Conservation (phyloP, 2,329 filamentous ascomycete species). For the Onygenales sp. region DNA sequence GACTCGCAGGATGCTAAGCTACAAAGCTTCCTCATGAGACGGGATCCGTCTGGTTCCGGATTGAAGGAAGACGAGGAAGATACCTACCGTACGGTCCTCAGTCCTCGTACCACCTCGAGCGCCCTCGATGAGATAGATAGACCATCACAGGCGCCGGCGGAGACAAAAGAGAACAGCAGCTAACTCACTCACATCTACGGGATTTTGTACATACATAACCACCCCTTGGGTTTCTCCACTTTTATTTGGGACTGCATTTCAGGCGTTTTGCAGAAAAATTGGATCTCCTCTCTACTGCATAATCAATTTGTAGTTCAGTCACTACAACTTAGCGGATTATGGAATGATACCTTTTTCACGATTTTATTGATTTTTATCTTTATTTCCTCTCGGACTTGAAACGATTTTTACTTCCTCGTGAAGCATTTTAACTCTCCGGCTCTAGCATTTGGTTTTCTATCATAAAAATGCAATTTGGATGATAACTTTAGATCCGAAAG, state of each 20-base stretch:
- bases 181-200: neutral
- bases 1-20: slow-evolving; percentile 53
- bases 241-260: neutral
- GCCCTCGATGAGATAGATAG: neutral
- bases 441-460: too few relatives aligned
- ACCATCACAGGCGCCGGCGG: neutral
- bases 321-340: too few relatives aligned
- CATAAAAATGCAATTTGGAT: too few relatives aligned
- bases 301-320: too few relatives aligned
- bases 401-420: too few relatives aligned
- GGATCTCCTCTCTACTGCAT: too few relatives aligned
- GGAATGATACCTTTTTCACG: too few relatives aligned
- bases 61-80: slow-evolving; percentile 34
- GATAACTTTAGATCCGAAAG: too few relatives aligned
- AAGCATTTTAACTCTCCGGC: too few relatives aligned
- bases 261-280: too few relatives aligned
- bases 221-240: neutral
- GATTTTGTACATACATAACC: neutral
- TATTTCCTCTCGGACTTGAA: too few relatives aligned
- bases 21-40: slow-evolving; percentile 64
- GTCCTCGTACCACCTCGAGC: slow-evolving; percentile 9
- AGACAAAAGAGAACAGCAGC: neutral
- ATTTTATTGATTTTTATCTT: too few relatives aligned
- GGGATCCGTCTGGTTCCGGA: slow-evolving; percentile 48
- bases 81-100: slow-evolving; percentile 29